Conservation (phyloP, 768 basidiomycete genomes). For the Tulasnella sp. region DNA sequence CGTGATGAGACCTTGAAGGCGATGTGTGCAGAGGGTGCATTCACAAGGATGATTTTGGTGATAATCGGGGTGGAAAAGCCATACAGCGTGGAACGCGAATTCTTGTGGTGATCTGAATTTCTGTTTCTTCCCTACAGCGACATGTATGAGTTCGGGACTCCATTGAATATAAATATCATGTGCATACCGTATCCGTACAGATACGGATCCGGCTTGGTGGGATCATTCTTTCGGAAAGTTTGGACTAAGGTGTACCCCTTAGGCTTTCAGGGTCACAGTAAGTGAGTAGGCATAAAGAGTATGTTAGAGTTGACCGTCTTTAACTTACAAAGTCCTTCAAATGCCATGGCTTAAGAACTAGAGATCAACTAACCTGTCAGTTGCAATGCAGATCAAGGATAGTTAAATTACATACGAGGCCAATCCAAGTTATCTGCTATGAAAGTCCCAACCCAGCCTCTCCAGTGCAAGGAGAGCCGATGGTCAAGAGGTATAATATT, state of each 20-base stretch:
- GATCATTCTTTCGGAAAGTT: not conserved
- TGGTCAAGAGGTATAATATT: no score
- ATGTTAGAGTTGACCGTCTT: not conserved
- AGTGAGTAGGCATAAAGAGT: not conserved
- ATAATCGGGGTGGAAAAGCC: not conserved
- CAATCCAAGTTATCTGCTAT: not conserved
- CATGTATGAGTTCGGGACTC: not conserved
- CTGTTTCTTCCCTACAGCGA: not conserved
- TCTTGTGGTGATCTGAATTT: not conserved
- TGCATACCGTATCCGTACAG: not conserved
- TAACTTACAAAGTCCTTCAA: conserved; percentile 1
- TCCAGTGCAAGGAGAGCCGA: not conserved
- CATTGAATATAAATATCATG: not conserved
- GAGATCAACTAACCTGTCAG: no score
- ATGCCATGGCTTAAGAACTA: not conserved
- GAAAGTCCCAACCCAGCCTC: not conserved
- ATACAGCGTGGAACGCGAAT: not conserved
- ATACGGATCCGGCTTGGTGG: not conserved
- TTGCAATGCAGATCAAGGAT: no score
- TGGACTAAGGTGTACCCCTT: not conserved
- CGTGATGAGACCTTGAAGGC: not conserved
- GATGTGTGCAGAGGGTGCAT: not conserved
- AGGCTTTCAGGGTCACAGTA: not conserved
- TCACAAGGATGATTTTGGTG: not conserved
- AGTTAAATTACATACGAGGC: not conserved